phyloP scores from a whole-genome alignment of 129 eudicot species.

The Erigeron canadensis region DNA sequence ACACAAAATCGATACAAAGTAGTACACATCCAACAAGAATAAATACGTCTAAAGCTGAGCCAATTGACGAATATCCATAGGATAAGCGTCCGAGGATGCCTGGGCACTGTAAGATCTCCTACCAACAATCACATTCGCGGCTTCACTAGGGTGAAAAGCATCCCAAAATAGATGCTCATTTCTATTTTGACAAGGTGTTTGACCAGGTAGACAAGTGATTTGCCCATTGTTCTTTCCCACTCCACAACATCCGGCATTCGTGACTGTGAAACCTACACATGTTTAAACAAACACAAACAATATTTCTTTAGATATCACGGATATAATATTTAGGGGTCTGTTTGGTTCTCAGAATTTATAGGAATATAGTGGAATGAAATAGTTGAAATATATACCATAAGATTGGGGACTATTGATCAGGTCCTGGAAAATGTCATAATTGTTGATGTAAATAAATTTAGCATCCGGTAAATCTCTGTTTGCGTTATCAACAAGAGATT shows the following conservation, averaged over 20 bases:
- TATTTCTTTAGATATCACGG: not conserved
- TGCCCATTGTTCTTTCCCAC: conserved; percentile 90
- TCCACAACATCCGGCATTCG: conserved; percentile 92
- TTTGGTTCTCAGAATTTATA: no score
- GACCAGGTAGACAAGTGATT: conserved; percentile 79
- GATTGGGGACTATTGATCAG: conserved; percentile 52
- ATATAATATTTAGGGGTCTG: no score
- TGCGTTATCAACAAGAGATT: conserved; percentile 50
- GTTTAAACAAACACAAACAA: conserved; percentile 2
- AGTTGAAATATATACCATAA: conserved; percentile 47
- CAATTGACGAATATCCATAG: conserved; percentile 62
- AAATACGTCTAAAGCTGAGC: conserved; percentile 54
- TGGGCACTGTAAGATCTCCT: conserved; percentile 71
- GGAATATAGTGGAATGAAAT: no score
- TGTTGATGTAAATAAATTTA: conserved; percentile 61
- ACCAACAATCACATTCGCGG: conserved; percentile 69
- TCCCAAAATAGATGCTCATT: conserved; percentile 73
- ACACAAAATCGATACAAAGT: conserved; percentile 8
- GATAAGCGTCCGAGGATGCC: conserved; percentile 62
- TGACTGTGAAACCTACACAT: conserved; percentile 61
- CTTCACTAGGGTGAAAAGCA: conserved; percentile 83
- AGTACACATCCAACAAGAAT: conserved; percentile 14
- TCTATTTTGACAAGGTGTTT: conserved; percentile 66
- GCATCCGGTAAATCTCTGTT: conserved; percentile 59
- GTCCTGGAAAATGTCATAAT: conserved; percentile 79